Conservation (phyloP, 495 filamentous ascomycete species). For the Lasiosphaeria miniovina region DNA sequence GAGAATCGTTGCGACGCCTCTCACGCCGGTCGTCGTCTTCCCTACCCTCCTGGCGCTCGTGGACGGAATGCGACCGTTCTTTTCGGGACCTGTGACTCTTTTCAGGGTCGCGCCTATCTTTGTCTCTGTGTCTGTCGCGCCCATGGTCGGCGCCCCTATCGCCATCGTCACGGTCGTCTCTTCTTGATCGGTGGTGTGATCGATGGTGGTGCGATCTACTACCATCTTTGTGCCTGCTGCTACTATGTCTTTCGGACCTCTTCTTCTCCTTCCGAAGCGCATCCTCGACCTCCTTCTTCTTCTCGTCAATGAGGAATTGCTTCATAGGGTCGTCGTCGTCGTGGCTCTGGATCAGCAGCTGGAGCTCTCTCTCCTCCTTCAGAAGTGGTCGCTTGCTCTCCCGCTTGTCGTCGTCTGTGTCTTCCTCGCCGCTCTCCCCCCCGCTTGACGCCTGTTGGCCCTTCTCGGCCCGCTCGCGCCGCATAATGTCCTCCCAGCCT, state of each 20-base stretch:
- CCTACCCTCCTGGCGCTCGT: slow-evolving; percentile 20
- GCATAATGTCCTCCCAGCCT: slow-evolving; percentile 44
- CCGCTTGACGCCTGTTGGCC: slow-evolving; percentile 39
- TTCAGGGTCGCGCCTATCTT: slow-evolving; percentile 12
- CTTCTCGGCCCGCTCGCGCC: slow-evolving; percentile 37
- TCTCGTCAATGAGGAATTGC: slow-evolving; percentile 78
- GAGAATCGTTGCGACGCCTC: slow-evolving; percentile 28
- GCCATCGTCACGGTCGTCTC: slow-evolving; percentile 17
- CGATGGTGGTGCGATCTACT: slow-evolving; percentile 24
- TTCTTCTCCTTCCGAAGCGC: slow-evolving; percentile 58
- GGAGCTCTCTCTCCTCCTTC: slow-evolving; percentile 71
- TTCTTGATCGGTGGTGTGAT: slow-evolving; percentile 26
- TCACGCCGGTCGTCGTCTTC: slow-evolving; percentile 29
- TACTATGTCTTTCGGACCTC: slow-evolving; percentile 34
- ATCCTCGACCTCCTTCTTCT: slow-evolving; percentile 77
- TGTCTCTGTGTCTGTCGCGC: slow-evolving; percentile 12
- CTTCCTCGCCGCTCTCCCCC: slow-evolving; percentile 28
- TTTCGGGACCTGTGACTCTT: slow-evolving; percentile 15
- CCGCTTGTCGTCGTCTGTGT: slow-evolving; percentile 35
- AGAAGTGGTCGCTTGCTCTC: slow-evolving; percentile 42
- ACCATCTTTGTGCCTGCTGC: slow-evolving; percentile 44
- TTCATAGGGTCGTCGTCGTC: slow-evolving; percentile 99
- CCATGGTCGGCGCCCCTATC: slow-evolving; percentile 5
- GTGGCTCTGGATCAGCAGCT: slow-evolving; percentile 69
- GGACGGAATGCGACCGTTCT: slow-evolving; percentile 19